Evolutionary conservation across 805 yeast genomes (phyloP), one percentile per base, ranked within the genome.

Genomic region (Metschnikowia anglica): DNA sequence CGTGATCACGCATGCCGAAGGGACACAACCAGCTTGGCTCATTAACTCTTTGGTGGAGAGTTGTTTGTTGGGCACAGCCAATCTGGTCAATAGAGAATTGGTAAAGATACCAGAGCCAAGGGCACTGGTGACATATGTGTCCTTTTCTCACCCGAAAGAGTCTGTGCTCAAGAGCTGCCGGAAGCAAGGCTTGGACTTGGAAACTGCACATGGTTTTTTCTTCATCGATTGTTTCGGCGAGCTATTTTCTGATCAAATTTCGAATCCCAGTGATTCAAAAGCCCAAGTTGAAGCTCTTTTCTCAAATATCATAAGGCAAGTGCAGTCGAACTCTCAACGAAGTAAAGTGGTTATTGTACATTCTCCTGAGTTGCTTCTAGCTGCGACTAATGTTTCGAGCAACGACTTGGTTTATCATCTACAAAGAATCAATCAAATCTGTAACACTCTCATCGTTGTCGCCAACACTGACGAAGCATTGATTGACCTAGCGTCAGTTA

Each of bases 11-110:
- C 64, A 68, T 41, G 51, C 52, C 3, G 69, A 62, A 41, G 81
- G 84, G 0, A 81, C 85, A 0, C 72, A 78, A 20, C 80, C 90
- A 2, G 59, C 77, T 5, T 85, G 91, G 91, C 64, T 85, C 28
- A 54, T 74, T 3, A 72, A 72, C 41, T 72, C 81, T 2, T 57
- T 84, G 17, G 61, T 81, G 7, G 88, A 83, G 52, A 72, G 70
- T 26, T 62, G 70, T 19, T 48, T 79, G 12, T 53, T 62, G 13
- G 85, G 81, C 4, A 72, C 80, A 36, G 71, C 64, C 52, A 68
- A 41, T 30, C 70, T 52, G 70, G 74, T 65, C 38, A 60, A 66
- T 44, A 51, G 56, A 34, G 72, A 63, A 37, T 48, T 61, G 17
- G 41, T 26, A 30, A 6, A 31, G 8, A n/a, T 48, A 41, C 39